These are phyloP conservation scores for Apiospora koreana DNA, from an alignment of 2,329 filamentous ascomycete species.

Conservation along the genomic window DNA sequence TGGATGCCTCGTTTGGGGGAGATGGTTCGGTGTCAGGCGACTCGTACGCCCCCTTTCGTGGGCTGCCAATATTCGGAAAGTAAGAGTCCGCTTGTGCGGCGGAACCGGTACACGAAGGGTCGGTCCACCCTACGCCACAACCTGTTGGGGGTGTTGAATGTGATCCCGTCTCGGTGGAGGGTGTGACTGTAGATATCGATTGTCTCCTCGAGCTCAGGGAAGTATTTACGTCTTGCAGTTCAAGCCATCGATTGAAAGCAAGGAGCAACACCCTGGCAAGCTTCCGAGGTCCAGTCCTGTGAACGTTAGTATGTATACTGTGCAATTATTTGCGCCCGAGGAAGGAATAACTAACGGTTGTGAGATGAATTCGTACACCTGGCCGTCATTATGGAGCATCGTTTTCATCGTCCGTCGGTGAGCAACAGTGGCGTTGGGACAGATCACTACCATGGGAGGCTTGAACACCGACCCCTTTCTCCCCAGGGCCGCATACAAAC, in stretches of 20 bases:
- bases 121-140: no score
- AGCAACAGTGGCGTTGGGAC: background rate
- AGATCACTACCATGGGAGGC: background rate
- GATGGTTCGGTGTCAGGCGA: background rate
- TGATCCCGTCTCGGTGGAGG: background rate
- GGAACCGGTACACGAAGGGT: no score
- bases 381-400: no score
- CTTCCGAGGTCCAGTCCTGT: background rate
- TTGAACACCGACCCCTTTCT: no score
- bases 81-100: background rate
- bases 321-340: background rate
- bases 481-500: background rate
- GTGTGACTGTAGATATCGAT: background rate
- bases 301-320: no score
- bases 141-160: background rate
- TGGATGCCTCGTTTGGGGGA: background rate
- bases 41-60: background rate
- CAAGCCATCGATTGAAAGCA: conserved; percentile 1
- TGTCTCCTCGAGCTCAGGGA: background rate
- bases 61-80: background rate
- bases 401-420: background rate
- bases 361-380: background rate
- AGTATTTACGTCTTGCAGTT: background rate
- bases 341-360: background rate
- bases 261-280: background rate